Evolutionary conservation across 225 moss, liverwort and hornwort species (phyloP).

Genomic region (Asterella californica): DNA sequence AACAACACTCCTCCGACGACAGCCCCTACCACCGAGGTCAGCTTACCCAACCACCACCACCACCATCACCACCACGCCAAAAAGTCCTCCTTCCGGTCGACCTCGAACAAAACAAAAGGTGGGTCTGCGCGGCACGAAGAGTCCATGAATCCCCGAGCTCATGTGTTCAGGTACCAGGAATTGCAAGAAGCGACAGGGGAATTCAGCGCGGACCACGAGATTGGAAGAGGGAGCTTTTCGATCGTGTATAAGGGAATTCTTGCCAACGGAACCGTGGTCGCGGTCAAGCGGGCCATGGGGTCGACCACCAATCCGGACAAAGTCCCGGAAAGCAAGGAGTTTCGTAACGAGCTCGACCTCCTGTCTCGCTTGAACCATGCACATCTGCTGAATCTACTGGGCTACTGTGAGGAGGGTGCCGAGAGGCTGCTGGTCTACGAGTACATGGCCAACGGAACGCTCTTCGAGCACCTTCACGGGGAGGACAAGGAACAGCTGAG

Average conservation of each 20-base stretch:
- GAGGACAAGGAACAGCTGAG: constrained; percentile 47
- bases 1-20: constrained; percentile 21
- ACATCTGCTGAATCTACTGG: constrained; percentile 60
- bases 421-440: constrained; percentile 63
- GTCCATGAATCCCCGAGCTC: constrained; percentile 50
- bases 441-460: constrained; percentile 62
- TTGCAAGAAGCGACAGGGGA: constrained; percentile 52
- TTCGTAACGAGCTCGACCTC: constrained; percentile 64
- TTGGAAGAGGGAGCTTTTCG: constrained; percentile 67
- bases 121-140: constrained; percentile 24
- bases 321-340: constrained; percentile 39
- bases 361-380: constrained; percentile 68
- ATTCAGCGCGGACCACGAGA: constrained; percentile 36
- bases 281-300: constrained; percentile 45
- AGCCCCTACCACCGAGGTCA: constrained; percentile 8
- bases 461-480: constrained; percentile 58
- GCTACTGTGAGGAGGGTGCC: constrained; percentile 54
- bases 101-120: constrained; percentile 9
- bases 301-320: constrained; percentile 22
- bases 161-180: constrained; percentile 52
- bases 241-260: constrained; percentile 59
- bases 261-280: constrained; percentile 44
- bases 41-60: not conserved
- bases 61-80: constrained; percentile 21
- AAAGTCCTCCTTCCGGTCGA: constrained; percentile 46